Evolutionary conservation across 2,329 filamentous ascomycete species (phyloP).

Genomic region (Ascochyta viciae-villosae): DNA sequence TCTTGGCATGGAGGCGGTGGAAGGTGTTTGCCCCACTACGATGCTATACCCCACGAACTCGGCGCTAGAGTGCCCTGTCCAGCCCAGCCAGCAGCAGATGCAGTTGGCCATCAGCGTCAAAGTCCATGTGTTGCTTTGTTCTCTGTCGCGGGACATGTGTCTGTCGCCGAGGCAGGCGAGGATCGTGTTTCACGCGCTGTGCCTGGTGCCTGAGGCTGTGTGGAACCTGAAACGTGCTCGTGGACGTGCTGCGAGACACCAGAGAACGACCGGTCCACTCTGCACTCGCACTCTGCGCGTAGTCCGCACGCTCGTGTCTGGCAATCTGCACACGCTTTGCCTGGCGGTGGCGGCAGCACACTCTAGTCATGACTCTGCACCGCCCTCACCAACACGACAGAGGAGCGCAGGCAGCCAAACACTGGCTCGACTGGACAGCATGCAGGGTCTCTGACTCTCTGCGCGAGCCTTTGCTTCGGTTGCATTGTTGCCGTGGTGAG

Average conservation of each 20-base stretch:
- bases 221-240: constrained; percentile 1
- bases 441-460: neutral
- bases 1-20: constrained; percentile 20
- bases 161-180: neutral
- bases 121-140: constrained; percentile 5
- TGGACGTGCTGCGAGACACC: neutral
- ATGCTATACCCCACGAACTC: constrained; percentile 1
- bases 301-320: neutral
- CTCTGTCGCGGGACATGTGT: neutral
- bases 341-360: neutral
- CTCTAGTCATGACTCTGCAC: neutral
- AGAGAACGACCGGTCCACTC: neutral
- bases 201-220: constrained; percentile 8
- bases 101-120: neutral
- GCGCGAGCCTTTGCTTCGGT: neutral
- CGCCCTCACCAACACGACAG: neutral
- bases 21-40: neutral
- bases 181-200: constrained; percentile 8
- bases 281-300: no score
- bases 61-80: neutral
- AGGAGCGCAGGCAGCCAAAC: neutral
- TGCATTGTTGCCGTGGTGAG: constrained; percentile 17
- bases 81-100: neutral
- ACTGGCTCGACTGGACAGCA: constrained; percentile 2
- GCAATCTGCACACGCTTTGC: neutral